These are phyloP conservation scores for Ceratobasidium sp. DNA, from an alignment of 1,284 basidiomycete species.

Conservation along the genomic window DNA sequence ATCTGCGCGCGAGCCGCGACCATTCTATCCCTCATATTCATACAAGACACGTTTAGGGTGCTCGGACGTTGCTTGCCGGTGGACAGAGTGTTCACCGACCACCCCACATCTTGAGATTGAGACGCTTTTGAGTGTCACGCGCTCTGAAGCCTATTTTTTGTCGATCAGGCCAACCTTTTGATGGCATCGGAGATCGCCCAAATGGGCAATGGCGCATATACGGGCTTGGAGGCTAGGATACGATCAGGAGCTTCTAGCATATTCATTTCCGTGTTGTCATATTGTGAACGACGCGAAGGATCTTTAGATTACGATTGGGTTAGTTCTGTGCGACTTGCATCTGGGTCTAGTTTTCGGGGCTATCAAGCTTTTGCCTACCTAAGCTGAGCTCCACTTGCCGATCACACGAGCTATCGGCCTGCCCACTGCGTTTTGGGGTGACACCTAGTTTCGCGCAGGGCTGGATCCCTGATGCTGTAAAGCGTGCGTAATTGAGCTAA, in stretches of 20 bases:
- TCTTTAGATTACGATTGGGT: no score
- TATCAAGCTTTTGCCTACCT: not conserved
- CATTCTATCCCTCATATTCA: no score
- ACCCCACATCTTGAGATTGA: not conserved
- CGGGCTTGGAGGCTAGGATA: not conserved
- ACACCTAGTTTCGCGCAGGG: not conserved
- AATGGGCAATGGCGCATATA: not conserved
- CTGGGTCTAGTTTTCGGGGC: not conserved
- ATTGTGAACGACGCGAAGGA: not conserved
- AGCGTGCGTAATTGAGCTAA: not conserved
- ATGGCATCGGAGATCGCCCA: constrained; percentile 11
- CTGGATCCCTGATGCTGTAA: not conserved
- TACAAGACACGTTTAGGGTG: not conserved
- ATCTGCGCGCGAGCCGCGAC: not conserved
- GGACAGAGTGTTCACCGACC: not conserved
- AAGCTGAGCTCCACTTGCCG: not conserved
- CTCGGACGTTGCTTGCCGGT: not conserved
- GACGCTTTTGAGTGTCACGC: not conserved
- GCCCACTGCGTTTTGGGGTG: not conserved
- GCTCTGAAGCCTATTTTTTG: constrained; percentile 26
- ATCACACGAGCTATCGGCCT: not conserved
- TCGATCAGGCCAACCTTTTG: constrained; percentile 32
- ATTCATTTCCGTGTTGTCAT: not conserved
- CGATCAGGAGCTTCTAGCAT: no score
- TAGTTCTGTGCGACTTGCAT: no score